Base-by-base conservation (phyloP, 2,329 filamentous ascomycete genomes). In the Trichoderma cornu-damae region DNA sequence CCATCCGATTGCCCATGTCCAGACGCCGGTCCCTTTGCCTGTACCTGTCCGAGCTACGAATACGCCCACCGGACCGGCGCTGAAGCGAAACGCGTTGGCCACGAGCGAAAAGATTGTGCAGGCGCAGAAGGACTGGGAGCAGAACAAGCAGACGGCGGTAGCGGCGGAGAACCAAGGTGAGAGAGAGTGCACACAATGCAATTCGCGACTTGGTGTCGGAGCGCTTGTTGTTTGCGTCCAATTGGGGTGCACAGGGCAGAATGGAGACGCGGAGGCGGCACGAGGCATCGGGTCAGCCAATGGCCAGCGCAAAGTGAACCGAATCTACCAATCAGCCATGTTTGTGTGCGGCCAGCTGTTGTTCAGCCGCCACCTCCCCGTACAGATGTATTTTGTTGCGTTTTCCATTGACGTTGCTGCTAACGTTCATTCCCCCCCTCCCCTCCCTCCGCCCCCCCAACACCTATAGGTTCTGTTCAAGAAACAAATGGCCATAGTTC, bases 71-170 rank as follows among this genome's bases (percentile, higher is more conserved):
- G 26, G 46, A 20, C 28, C 35, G 37, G 26, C 53, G 14, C 8
- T 47, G 30, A 58, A 50, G 8, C 42, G 16, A 37, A 34, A 53
- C 4, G 14, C 30, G 12, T 20, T 58, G 34, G 26, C 51, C 40
- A 8, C 42, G 46, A 55, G 47, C 22, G 34, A 40, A 26, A 65
- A 59, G 24, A 70, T 73, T 4, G 18, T 64, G 47, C 65, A 63
- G 3, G 57, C 68, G 16, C 70, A 72, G 55, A 60, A 60, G 30
- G 54, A 65, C 12, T 73, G 72, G 72, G 66, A 68, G 54, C 48
- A 58, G 20, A 60, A 49, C n/a, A 49, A 57, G 20, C 22, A 16
- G 60, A 3, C 38, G 12, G 5, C 59, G 28, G 9, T 9, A 6
- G 28, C 6, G 14, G 6, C 12, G 1, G 43, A 34, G 18, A n/a